Percentiles rank a stretch among this genome's conserved stretches.
Conservation (phyloP, 495 filamentous ascomycete genomes). For the Poronia punctata region DNA sequence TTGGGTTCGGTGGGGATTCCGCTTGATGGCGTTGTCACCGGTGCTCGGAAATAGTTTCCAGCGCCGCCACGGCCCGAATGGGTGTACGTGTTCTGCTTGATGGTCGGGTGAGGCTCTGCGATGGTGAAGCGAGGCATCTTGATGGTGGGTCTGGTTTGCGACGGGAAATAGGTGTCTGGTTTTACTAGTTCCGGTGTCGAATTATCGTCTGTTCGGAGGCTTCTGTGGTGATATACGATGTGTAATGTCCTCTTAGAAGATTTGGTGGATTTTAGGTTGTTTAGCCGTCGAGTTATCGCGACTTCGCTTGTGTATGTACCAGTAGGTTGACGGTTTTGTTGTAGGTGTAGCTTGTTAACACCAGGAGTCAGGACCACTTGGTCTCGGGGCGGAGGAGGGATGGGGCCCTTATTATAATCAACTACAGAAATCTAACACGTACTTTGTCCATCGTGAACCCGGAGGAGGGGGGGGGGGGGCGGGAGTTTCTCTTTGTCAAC, state of each 20-base stretch:
- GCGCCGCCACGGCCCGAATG: constrained; percentile 82
- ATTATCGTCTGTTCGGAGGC: no score
- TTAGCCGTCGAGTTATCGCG: no score
- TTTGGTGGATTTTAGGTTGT: no score
- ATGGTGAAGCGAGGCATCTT: constrained; percentile 53
- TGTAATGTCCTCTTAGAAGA: no score
- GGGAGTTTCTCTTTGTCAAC: constrained; percentile 23
- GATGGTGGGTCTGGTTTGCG: constrained; percentile 24
- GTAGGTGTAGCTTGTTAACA: background rate
- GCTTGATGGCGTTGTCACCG: constrained; percentile 46
- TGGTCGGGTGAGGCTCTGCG: constrained; percentile 74
- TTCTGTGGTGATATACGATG: no score
- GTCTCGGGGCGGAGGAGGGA: background rate
- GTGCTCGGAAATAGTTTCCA: constrained; percentile 75
- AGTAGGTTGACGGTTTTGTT: background rate
- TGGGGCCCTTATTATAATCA: constrained; percentile 10
- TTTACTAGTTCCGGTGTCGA: no score
- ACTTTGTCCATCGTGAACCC: constrained; percentile 13
- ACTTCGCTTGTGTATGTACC: no score
- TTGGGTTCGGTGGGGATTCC: constrained; percentile 27
- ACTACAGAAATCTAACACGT: no score
- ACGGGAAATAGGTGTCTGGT: no score
- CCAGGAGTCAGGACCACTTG: background rate
- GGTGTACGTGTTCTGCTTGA: constrained; percentile 54
- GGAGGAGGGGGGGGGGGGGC: constrained; percentile 6